phyloP scores from a whole-genome alignment of 148 eudicot species.

The Polygonum aviculare region DNA sequence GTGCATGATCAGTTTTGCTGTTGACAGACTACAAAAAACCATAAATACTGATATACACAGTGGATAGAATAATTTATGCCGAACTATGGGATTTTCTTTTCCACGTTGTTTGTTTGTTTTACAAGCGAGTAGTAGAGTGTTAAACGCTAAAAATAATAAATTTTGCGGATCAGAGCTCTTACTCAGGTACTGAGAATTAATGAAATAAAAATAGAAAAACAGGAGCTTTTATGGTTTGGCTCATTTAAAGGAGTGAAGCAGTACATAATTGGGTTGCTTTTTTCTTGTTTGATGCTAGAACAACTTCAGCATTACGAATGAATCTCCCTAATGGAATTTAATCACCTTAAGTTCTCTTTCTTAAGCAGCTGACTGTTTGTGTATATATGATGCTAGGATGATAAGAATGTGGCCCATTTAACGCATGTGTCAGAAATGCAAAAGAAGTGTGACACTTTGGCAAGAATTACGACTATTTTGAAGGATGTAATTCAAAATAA shows the following conservation, averaged over 20 bases:
- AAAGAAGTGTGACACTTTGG: slow-evolving; percentile 94
- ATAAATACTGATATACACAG: not conserved
- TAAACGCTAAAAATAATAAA: not conserved
- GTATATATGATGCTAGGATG: slow-evolving; percentile 47
- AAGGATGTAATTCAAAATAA: slow-evolving; percentile 98
- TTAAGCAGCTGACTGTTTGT: slow-evolving; percentile 8
- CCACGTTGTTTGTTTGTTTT: not conserved
- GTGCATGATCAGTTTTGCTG: not conserved
- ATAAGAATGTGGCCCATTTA: slow-evolving; percentile 94
- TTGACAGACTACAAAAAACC: not conserved
- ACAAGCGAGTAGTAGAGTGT: not conserved
- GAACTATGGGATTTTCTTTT: not conserved
- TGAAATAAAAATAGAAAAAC: not conserved
- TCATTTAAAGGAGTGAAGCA: not conserved
- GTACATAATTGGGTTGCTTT: not conserved
- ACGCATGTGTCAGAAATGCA: slow-evolving; percentile 98
- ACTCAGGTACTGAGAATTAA: not conserved
- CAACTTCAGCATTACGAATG: not conserved
- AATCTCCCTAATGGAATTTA: not conserved
- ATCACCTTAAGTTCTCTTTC: not conserved
- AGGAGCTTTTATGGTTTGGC: not conserved
- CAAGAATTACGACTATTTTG: slow-evolving; percentile 83
- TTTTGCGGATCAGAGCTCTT: not conserved
- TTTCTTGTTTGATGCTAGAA: not conserved
- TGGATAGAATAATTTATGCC: not conserved